phyloP scores from a whole-genome alignment of 139 green algal genomes.

The Astrephomene gubernaculifera region DNA sequence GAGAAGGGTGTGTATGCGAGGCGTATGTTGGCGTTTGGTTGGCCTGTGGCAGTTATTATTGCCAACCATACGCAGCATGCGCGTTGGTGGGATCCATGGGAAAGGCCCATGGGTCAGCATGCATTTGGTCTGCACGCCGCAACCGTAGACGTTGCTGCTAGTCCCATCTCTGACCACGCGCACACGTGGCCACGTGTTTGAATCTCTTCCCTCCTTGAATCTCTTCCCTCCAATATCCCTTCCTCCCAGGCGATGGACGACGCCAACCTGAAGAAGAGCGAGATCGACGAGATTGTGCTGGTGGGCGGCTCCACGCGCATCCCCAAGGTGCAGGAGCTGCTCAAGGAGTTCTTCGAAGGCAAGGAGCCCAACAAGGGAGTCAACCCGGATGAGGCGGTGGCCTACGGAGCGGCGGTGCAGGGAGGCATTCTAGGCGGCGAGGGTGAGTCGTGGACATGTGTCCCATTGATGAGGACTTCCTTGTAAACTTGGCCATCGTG shows the following conservation, averaged over 20 bases:
- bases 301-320: conserved; percentile 96
- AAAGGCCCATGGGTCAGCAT: no score
- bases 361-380: conserved; percentile 96
- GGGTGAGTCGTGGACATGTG: conserved; percentile 20
- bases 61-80: no score
- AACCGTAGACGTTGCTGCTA: no score
- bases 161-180: no score
- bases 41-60: no score
- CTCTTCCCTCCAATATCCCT: conserved; percentile 48
- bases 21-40: no score
- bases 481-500: no score
- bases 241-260: conserved; percentile 91
- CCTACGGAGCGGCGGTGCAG: conserved; percentile 93
- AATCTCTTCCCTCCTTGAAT: no score
- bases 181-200: no score
- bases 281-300: conserved; percentile 86
- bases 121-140: no score
- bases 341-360: conserved; percentile 87
- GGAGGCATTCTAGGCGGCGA: conserved; percentile 58
- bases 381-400: conserved; percentile 95
- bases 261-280: conserved; percentile 80
- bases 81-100: conserved; percentile 54
- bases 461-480: neutral
- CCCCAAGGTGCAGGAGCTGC: conserved; percentile 91
- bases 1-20: no score